Conservation (phyloP, 345 rosid genomes). For the Hypericum perforatum region DNA sequence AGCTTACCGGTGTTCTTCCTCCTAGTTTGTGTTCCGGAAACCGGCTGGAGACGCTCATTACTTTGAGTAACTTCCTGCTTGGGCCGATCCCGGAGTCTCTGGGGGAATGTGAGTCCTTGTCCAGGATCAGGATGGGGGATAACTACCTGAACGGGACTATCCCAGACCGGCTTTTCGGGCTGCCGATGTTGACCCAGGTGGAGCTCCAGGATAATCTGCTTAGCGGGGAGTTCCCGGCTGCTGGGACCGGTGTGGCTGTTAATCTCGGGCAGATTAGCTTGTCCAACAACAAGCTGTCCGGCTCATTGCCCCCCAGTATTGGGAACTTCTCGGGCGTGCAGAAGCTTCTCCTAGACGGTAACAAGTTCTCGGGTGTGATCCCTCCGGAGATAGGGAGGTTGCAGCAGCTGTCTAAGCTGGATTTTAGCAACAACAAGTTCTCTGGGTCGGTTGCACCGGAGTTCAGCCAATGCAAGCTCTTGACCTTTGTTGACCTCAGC, state of each 20-base stretch:
- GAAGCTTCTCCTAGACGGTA: conserved; percentile 39
- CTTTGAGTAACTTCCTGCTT: conserved; percentile 1
- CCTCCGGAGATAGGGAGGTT: conserved; percentile 41
- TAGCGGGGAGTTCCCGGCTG: conserved; percentile 32
- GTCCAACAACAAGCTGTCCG: conserved; percentile 42
- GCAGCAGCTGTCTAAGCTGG: conserved; percentile 42
- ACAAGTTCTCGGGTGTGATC: conserved; percentile 35
- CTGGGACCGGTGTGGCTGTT: conserved; percentile 19
- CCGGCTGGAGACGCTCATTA: not conserved
- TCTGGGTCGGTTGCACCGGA: conserved; percentile 31
- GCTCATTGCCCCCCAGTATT: conserved; percentile 32
- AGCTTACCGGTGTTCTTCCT: conserved; percentile 1
- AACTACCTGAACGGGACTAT: not conserved
- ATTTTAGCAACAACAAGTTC: conserved; percentile 40
- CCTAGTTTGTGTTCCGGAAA: not conserved
- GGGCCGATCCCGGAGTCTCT: not conserved
- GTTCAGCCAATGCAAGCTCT: conserved; percentile 36
- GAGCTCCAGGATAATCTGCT: conserved; percentile 21
- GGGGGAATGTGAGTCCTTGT: not conserved
- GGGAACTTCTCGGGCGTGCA: conserved; percentile 27
- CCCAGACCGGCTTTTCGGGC: not conserved
- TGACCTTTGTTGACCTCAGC: conserved; percentile 30
- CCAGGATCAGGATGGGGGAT: conserved; percentile 1
- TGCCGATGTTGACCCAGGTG: not conserved
- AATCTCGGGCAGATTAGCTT: conserved; percentile 25